These are phyloP conservation scores for Pyronema domesticum DNA, from an alignment of 495 filamentous ascomycete species.

Conservation along the genomic window DNA sequence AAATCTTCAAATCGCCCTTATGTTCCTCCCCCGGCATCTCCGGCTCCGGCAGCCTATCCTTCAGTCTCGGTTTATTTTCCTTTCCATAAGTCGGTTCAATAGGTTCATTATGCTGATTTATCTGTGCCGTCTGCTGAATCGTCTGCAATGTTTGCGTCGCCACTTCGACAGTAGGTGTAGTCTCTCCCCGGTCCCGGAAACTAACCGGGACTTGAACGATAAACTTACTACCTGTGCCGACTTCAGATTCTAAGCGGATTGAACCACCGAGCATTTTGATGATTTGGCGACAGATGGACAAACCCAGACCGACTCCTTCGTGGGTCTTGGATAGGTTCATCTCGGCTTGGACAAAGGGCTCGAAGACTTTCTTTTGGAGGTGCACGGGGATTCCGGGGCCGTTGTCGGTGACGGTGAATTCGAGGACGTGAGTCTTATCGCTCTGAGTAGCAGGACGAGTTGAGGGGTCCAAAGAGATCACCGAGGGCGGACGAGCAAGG, in stretches of 20 bases:
- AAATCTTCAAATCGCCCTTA: slow-evolving; percentile 38
- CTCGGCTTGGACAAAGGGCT: slow-evolving; percentile 88
- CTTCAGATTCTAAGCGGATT: slow-evolving; percentile 47
- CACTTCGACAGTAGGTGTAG: not conserved
- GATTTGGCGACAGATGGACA: slow-evolving; percentile 77
- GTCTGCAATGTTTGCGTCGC: too few species aligned
- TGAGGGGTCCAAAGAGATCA: not conserved
- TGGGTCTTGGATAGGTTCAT: slow-evolving; percentile 74
- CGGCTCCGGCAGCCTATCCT: slow-evolving; percentile 20
- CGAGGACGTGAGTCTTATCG: slow-evolving; percentile 42
- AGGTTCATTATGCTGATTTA: not conserved
- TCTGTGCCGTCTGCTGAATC: too few species aligned
- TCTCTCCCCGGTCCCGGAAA: slow-evolving; percentile 24
- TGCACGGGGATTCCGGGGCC: slow-evolving; percentile 73
- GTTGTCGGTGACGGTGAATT: slow-evolving; percentile 78
- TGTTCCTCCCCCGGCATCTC: not conserved
- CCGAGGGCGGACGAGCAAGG: not conserved
- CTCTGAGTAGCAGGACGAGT: slow-evolving; percentile 28
- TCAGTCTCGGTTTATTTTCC: slow-evolving; percentile 43
- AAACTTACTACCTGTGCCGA: slow-evolving; percentile 62
- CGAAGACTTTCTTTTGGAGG: slow-evolving; percentile 67
- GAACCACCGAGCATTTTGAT: slow-evolving; percentile 65
- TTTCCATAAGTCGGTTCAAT: slow-evolving; percentile 22
- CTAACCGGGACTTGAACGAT: slow-evolving; percentile 69
- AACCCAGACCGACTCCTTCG: slow-evolving; percentile 75